Conservation (phyloP, 2,329 filamentous ascomycete species). For the Microdochium trichocladiopsis region DNA sequence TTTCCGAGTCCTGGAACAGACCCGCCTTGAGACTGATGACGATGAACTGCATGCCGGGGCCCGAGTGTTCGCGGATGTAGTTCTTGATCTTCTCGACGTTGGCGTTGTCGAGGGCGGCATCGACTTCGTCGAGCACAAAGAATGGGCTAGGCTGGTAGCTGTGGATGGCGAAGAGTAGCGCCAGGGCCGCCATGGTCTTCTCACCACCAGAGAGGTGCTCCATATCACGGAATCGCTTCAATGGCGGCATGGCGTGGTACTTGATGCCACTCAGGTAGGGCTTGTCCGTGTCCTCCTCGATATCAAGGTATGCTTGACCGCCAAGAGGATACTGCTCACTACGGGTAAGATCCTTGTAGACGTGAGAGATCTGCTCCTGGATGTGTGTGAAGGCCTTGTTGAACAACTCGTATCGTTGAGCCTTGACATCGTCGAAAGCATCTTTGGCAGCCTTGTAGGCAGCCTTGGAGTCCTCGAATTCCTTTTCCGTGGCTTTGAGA, state of each 20-base stretch:
- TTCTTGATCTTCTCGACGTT: slow-evolving; percentile 95
- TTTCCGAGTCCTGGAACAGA: slow-evolving; percentile 94
- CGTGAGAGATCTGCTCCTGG: slow-evolving; percentile 84
- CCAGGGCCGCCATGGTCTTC: slow-evolving; percentile 96
- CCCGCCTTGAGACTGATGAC: slow-evolving; percentile 95
- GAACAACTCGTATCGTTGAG: slow-evolving; percentile 82
- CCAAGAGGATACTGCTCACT: slow-evolving; percentile 90
- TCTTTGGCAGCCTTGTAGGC: slow-evolving; percentile 69
- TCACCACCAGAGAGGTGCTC: slow-evolving; percentile 95
- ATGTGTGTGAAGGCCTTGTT: slow-evolving; percentile 95
- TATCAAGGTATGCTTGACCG: slow-evolving; percentile 81
- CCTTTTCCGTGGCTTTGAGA: slow-evolving; percentile 76
- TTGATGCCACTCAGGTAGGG: slow-evolving; percentile 95
- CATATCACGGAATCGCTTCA: slow-evolving; percentile 99
- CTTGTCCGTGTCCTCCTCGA: slow-evolving; percentile 89
- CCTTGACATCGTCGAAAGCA: slow-evolving; percentile 76
- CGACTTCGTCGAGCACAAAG: slow-evolving; percentile 96
- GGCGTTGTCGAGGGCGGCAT: slow-evolving; percentile 95
- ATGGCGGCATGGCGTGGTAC: slow-evolving; percentile 96
- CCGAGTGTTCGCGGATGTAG: slow-evolving; percentile 90
- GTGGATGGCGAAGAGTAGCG: slow-evolving; percentile 94
- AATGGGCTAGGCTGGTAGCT: slow-evolving; percentile 93
- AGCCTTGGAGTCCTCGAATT: slow-evolving; percentile 79
- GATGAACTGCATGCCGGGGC: slow-evolving; percentile 98
- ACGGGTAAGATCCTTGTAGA: slow-evolving; percentile 92